Evolutionary conservation across 345 rosid genomes (phyloP).

Genomic region (Dovyalis caffra): DNA sequence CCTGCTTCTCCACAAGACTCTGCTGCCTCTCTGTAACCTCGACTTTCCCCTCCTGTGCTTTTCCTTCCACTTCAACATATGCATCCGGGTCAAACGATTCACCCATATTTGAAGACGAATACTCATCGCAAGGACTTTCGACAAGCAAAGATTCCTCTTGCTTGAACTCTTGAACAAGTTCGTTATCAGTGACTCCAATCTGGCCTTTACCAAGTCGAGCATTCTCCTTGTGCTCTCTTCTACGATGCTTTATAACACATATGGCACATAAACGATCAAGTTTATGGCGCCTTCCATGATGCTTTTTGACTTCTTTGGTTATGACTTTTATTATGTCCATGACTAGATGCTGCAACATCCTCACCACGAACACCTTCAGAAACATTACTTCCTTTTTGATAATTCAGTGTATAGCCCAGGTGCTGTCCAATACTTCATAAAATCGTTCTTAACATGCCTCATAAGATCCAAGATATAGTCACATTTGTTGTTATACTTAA

Average conservation of each 20-base stretch:
- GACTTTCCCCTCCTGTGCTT: conserved; percentile 39
- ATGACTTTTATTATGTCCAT: conserved; percentile 44
- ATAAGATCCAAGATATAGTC: conserved; percentile 92
- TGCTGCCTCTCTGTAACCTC: conserved; percentile 43
- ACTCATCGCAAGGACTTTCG: conserved; percentile 68
- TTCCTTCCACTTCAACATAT: conserved; percentile 57
- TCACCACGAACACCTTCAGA: conserved; percentile 23
- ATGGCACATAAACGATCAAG: conserved; percentile 92
- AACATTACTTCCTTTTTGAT: conserved; percentile 46
- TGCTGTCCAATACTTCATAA: conserved; percentile 88
- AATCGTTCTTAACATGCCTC: conserved; percentile 93
- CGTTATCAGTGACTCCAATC: conserved; percentile 37
- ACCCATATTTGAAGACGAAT: conserved; percentile 63
- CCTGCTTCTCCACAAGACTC: conserved; percentile 37
- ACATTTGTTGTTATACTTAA: conserved; percentile 89
- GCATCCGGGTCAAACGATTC: conserved; percentile 62
- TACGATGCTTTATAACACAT: conserved; percentile 81
- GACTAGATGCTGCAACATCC: conserved; percentile 18
- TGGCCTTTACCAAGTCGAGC: conserved; percentile 57
- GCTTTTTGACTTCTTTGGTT: conserved; percentile 64
- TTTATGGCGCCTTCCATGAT: conserved; percentile 92
- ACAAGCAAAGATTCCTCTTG: conserved; percentile 65
- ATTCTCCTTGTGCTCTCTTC: conserved; percentile 81
- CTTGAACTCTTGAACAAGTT: conserved; percentile 44
- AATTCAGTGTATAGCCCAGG: conserved; percentile 74